Conservation (phyloP, 2,329 filamentous ascomycete species). For the Endoconidiophora polonica region DNA sequence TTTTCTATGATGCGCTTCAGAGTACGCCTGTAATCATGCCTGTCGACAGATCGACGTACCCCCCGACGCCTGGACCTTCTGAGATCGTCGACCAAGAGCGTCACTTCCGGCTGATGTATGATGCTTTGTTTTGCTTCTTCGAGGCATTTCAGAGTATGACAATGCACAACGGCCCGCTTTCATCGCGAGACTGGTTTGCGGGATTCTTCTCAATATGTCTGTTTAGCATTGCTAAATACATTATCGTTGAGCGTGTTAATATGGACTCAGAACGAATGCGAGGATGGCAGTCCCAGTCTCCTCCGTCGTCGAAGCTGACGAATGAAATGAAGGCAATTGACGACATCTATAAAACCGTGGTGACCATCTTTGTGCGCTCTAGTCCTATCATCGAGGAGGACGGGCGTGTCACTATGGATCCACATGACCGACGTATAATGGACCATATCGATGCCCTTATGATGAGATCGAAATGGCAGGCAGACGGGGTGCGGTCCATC, state of each 20-base stretch:
- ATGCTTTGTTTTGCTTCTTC: constrained; percentile 34
- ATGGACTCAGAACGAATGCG: constrained; percentile 18
- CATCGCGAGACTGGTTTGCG: constrained; percentile 32
- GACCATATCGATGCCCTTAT: constrained; percentile 29
- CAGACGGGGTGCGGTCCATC: constrained; percentile 29
- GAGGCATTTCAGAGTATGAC: constrained; percentile 33
- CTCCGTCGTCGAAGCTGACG: constrained; percentile 17
- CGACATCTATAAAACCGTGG: constrained; percentile 34
- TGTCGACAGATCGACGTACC: constrained; percentile 20
- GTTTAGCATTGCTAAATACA: constrained; percentile 37
- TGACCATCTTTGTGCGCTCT: constrained; percentile 30
- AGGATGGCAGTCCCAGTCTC: neutral
- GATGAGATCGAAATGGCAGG: constrained; percentile 29
- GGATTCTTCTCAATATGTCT: constrained; percentile 39
- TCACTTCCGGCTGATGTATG: constrained; percentile 31
- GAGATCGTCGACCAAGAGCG: constrained; percentile 32
- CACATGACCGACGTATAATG: constrained; percentile 29
- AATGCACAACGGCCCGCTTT: constrained; percentile 23
- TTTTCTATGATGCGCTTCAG: constrained; percentile 37
- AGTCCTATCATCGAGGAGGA: constrained; percentile 30
- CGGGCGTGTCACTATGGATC: constrained; percentile 24
- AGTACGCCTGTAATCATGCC: constrained; percentile 25
- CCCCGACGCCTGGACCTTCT: constrained; percentile 15
- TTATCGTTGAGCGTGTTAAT: constrained; percentile 27
- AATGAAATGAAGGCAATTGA: constrained; percentile 21